Evolutionary conservation across 176 grass and related monocot species (phyloP), one percentile per base, ranked within the genome.

Genomic region (Canna indica): DNA sequence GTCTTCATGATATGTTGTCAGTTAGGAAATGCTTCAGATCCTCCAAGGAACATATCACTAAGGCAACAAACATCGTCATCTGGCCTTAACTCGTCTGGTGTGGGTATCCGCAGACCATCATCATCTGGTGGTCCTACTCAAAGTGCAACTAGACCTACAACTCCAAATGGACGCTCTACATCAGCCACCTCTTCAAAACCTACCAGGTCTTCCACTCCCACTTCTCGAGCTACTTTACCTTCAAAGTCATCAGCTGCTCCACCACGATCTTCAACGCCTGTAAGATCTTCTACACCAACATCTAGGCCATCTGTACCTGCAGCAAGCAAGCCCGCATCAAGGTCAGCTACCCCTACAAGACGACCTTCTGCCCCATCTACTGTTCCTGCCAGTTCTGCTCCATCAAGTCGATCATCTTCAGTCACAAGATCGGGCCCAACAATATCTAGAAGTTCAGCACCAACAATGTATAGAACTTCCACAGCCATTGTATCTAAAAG

Each of bases 161-260:
- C 93, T 34, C 93, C 93, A 54, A 87, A 81, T 80, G 77, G 86
- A 53, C 84, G 83, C 35, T 30, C 74, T 26, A 75, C 81, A 47
- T 62, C 79, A 77, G 76, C 76, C 59, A 54, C 42, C 1, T 82
- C 85, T 64, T 80, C 77, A 75, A 67, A 85, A 82, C 85, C 85
- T 82, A 88, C 78, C 42, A 85, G 94, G 80, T 60, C 94, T 63
- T 87, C 86, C 69, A 90, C 94, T 30, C 94, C 94, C 0, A 97
- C 84, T 24, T 83, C 94, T 42, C 79, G 84, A 53, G 54, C 89
- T 73, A 81, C 83, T 67, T 71, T 87, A 53, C 82, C 86, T 61
- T 47, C 88, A 47, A 91, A 80, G 84, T 58, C 82, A 62, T 78
- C 64, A 39, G 71, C 79, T 69, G 67, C 72, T 70, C 84, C 44